Percentiles rank a stretch among this genome's conserved stretches.
These are phyloP conservation scores for Gillenia trifoliata DNA, from an alignment of 306 rosid species.

Conservation along the genomic window DNA sequence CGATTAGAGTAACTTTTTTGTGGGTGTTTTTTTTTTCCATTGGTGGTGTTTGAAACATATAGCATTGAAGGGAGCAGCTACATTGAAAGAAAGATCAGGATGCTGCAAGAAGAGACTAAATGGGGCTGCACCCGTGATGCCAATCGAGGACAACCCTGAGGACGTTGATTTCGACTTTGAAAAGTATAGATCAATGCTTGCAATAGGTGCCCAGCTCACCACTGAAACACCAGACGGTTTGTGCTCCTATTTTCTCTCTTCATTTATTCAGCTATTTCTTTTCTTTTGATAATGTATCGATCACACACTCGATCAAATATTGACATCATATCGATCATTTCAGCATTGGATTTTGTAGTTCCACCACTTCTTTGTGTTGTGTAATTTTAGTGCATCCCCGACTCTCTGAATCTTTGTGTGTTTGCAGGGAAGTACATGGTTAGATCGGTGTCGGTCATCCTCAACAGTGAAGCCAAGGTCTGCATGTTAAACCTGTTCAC, in stretches of 20 bases:
- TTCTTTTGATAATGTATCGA: not conserved
- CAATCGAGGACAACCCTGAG: constrained; percentile 61
- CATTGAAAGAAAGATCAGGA: constrained; percentile 80
- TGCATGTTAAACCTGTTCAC: not conserved
- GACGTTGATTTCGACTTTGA: constrained; percentile 64
- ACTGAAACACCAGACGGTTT: constrained; percentile 85
- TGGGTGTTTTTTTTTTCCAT: not conserved
- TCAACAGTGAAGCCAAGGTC: constrained; percentile 69
- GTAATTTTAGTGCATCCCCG: not conserved
- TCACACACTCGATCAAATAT: too few relatives aligned
- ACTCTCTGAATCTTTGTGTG: not conserved
- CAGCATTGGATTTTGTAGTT: too few relatives aligned
- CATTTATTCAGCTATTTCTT: not conserved
- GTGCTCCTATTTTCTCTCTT: not conserved
- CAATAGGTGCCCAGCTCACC: constrained; percentile 54
- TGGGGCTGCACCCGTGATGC: constrained; percentile 63
- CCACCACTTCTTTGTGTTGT: too few relatives aligned
- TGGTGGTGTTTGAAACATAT: not conserved
- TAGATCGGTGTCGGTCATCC: constrained; percentile 54
- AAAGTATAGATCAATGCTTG: constrained; percentile 54
- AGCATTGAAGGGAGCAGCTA: constrained; percentile 86
- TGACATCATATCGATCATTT: too few relatives aligned
- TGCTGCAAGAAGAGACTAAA: constrained; percentile 51
- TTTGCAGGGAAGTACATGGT: constrained; percentile 59
- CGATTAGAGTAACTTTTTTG: not conserved